phyloP scores from a whole-genome alignment of 148 eudicot genomes.

The Tetragonia tetragonoides region DNA sequence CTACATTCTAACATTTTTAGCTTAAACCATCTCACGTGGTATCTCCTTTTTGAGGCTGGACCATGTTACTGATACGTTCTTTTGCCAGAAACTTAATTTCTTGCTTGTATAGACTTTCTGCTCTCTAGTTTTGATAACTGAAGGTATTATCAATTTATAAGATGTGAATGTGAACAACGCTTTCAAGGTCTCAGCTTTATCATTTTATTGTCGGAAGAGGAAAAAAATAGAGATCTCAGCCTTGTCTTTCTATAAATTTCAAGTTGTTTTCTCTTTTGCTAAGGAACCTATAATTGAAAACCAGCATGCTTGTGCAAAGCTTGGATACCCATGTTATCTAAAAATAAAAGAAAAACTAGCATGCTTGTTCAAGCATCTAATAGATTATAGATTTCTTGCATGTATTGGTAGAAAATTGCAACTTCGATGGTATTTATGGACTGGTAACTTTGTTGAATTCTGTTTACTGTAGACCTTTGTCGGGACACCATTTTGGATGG shows the following conservation, averaged over 20 bases:
- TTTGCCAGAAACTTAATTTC: neutral
- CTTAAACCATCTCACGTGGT: neutral
- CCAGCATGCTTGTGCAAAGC: neutral
- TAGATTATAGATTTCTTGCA: neutral
- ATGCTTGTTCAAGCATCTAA: neutral
- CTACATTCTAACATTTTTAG: slow-evolving; percentile 1
- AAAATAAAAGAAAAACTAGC: neutral
- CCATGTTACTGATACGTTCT: neutral
- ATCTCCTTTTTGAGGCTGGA: neutral
- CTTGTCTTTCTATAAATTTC: too few species aligned
- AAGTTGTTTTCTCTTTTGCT: neutral
- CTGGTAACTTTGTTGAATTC: slow-evolving; percentile 25
- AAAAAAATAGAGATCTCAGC: too few species aligned
- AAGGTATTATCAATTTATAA: neutral
- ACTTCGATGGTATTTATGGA: slow-evolving; percentile 1
- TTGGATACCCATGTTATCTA: too few species aligned
- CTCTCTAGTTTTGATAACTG: neutral
- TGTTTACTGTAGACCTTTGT: slow-evolving; percentile 77
- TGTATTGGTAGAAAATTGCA: neutral
- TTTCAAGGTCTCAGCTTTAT: neutral
- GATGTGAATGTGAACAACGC: neutral
- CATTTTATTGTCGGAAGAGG: too few species aligned
- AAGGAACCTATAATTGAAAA: neutral
- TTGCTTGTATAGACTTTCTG: neutral
- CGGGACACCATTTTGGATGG: slow-evolving; percentile 99